These are phyloP conservation scores for Nemania bipapillata DNA, from an alignment of 2,329 filamentous ascomycete species.

Conservation along the genomic window DNA sequence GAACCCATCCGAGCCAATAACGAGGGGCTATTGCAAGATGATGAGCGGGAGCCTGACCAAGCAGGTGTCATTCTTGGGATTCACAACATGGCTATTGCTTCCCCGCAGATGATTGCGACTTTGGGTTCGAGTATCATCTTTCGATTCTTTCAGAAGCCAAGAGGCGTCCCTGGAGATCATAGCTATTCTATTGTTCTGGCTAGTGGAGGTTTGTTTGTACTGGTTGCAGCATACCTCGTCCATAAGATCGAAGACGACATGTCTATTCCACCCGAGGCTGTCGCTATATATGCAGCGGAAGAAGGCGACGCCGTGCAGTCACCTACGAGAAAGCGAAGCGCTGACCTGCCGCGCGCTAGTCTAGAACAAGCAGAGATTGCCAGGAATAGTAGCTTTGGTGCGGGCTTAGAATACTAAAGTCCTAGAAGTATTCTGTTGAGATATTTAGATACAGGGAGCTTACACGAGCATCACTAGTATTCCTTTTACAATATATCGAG, in stretches of 20 bases:
- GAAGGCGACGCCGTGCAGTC: slow-evolving; percentile 52
- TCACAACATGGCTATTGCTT: slow-evolving; percentile 93
- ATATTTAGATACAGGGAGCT: slow-evolving; percentile 4
- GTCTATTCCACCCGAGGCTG: slow-evolving; percentile 52
- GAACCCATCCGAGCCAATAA: slow-evolving; percentile 45
- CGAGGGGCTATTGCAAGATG: slow-evolving; percentile 57
- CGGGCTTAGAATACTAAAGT: slow-evolving; percentile 60
- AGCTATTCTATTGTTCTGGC: slow-evolving; percentile 88
- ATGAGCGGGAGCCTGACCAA: slow-evolving; percentile 74
- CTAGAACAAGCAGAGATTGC: slow-evolving; percentile 60
- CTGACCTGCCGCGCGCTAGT: slow-evolving; percentile 58
- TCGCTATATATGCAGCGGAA: slow-evolving; percentile 55
- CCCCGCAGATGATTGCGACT: slow-evolving; percentile 91
- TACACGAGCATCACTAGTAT: not conserved
- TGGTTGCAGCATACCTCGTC: slow-evolving; percentile 80
- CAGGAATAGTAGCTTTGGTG: slow-evolving; percentile 61
- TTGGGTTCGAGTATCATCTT: slow-evolving; percentile 87
- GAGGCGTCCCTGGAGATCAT: slow-evolving; percentile 83
- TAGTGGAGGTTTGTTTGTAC: slow-evolving; percentile 80
- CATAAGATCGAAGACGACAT: slow-evolving; percentile 72
- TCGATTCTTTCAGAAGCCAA: slow-evolving; percentile 83
- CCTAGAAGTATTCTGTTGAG: not conserved
- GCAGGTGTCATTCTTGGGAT: slow-evolving; percentile 92
- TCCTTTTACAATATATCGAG: slow-evolving; percentile 9
- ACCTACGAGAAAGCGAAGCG: slow-evolving; percentile 55